Conservation (phyloP, 2,329 filamentous ascomycete genomes). For the Aspergillus proliferans region DNA sequence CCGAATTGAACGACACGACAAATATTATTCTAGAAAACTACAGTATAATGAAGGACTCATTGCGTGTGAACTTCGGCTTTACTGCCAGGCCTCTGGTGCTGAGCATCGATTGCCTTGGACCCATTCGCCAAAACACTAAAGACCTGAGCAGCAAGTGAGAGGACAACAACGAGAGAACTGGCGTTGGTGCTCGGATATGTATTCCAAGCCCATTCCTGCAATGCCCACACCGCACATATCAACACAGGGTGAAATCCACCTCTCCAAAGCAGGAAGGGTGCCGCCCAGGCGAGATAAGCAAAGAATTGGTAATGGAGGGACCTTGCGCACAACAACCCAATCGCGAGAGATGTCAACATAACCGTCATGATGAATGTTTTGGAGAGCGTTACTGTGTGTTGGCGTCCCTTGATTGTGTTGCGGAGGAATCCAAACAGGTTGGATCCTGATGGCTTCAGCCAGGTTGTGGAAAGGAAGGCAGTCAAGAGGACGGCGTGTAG, state of each 20-base stretch:
- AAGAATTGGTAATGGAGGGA: slow-evolving; percentile 96
- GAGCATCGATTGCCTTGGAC: slow-evolving; percentile 16
- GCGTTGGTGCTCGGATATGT: slow-evolving; percentile 72
- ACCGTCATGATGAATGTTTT: slow-evolving; percentile 69
- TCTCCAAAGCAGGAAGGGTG: slow-evolving; percentile 80
- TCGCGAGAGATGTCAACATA: slow-evolving; percentile 66
- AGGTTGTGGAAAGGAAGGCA: slow-evolving; percentile 61
- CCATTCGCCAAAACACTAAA: slow-evolving; percentile 51
- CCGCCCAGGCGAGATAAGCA: slow-evolving; percentile 82
- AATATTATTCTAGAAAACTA: not conserved
- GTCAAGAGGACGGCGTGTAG: slow-evolving; percentile 61
- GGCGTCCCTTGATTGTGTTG: slow-evolving; percentile 47
- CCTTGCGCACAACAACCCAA: slow-evolving; percentile 79
- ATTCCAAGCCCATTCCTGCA: slow-evolving; percentile 92
- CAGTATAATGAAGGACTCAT: slow-evolving; percentile 8
- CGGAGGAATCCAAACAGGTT: slow-evolving; percentile 51
- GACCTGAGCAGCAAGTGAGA: slow-evolving; percentile 62
- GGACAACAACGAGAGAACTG: slow-evolving; percentile 64
- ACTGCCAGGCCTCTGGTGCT: slow-evolving; percentile 10
- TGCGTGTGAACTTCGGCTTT: slow-evolving; percentile 15
- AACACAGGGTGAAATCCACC: slow-evolving; percentile 61
- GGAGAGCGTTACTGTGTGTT: slow-evolving; percentile 55
- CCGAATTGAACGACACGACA: not conserved
- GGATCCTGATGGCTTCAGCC: slow-evolving; percentile 64
- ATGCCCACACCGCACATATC: slow-evolving; percentile 63